Base-by-base conservation (phyloP, 75 land plant species). In the Cupressus sempervirens region DNA sequence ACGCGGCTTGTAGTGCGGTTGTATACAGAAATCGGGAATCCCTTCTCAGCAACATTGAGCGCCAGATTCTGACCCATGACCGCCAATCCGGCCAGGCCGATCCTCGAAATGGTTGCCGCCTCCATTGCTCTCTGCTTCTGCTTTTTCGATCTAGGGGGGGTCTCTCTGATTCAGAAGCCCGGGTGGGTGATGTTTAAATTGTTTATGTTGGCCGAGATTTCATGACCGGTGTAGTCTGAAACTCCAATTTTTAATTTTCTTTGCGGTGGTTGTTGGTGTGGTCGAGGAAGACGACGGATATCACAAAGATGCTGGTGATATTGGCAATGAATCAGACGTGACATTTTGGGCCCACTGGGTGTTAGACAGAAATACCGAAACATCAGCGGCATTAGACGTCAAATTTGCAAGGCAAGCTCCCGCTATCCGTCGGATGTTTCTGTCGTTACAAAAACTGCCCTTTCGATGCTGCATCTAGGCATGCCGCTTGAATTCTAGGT, bases 11-110 rank as follows among this genome's bases (percentile, higher is more conserved):
- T 67, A 14, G 94, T 89, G 34, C 95, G 92, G 82, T 94, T 94
- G 89, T 94, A 94, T 20, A 94, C 95, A 68, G 93, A 93, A 87
- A 93, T 93, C 0, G 95, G 94, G 87, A 91, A 92, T 43, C 94
- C 94, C 81, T 93, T 93, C 76, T 92, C 94, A 40, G 93, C 94
- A 62, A 93, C 87, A 86, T 93, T 93, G 45, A 93, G 92, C 13
- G 94, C 94, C 67, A 93, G 86, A 86, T 93, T 93, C 73, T 93
- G 94, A 41, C 94, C 94, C 94, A 93, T 93, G 29, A 93, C 94
- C 52, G 93, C 93, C 68, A 93, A 86, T 3, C 94, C 94, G 4
- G 92, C 93, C 16, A 93, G 88, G 16, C 94, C 94, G 14, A 93
- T 93, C 52, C 88, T 84, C 13, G 94, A 87, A 30, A 89, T 80